Base-by-base conservation (phyloP, 768 basidiomycete species). In the Rhodotorula paludigena region DNA sequence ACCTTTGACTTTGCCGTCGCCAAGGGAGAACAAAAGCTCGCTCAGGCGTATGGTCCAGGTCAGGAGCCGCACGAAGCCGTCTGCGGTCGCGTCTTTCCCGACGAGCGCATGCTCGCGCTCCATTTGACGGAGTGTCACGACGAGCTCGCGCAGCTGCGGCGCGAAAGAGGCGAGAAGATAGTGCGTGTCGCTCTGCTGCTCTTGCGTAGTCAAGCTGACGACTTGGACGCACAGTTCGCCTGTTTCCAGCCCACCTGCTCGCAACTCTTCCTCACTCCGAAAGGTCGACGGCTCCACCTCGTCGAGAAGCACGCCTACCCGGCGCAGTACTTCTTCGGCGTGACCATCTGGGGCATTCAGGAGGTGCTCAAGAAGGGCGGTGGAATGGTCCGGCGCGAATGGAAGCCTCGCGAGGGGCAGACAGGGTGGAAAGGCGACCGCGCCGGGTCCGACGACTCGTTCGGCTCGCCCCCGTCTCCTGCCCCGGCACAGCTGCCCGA, bases 121-220 rank as follows among this genome's bases (percentile, higher is more conserved):
- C 74, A 75, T 39, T 33, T 74, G 4, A 49, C 23, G 2, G 74
- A 75, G 61, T 70, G 65, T n/a, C 74, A 75, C 48, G 70, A 75
- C 44, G 68, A 71, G 16, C 25, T 75, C 7, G 66, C 69, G 15
- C 52, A 60, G 28, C 25, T 63, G 28, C 16, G 38, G 35, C 49
- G 39, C 16, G 73, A 74, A 28, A 21, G 63, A 12, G 74, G 73
- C 7, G 64, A 74, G 39, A 71, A 71, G 55, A 74, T 65, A 16
- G 74, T 74, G n/a, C 28, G 73, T 48, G 12, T 11, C 41, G 20
- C 38, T 20, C 30, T 20, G 1, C 49, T 49, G 25, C 49, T 42
- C 12, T 6, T 35, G 2, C 33, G 21, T 5, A 1, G 21, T n/a
- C 14, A 25, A 35, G 11, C 21, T 39, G 30, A 7, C 12, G 33